These are phyloP conservation scores for Trichoderma sp. DNA, from an alignment of 2,329 filamentous ascomycete species.

Conservation along the genomic window DNA sequence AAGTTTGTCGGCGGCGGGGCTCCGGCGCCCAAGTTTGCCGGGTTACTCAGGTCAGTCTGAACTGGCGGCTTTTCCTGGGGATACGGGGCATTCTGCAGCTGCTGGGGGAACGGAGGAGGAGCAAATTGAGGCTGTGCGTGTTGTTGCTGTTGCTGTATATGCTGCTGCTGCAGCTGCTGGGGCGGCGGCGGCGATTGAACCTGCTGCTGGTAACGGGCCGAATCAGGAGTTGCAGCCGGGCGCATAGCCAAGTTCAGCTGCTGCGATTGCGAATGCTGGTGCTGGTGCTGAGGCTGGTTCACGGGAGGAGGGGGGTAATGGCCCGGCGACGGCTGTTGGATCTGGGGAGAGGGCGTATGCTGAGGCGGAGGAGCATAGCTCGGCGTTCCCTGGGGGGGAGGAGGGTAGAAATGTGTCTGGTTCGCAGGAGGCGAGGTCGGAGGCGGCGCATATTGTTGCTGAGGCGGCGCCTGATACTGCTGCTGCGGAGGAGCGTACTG, in stretches of 20 bases:
- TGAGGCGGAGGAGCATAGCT: slow-evolving; percentile 33
- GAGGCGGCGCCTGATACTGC: slow-evolving; percentile 24
- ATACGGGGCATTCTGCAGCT: slow-evolving; percentile 30
- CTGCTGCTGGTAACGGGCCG: slow-evolving; percentile 24
- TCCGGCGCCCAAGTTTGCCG: slow-evolving; percentile 36
- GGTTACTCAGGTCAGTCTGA: slow-evolving; percentile 16
- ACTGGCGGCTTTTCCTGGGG: slow-evolving; percentile 7
- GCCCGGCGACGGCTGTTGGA: slow-evolving; percentile 26
- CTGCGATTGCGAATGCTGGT: slow-evolving; percentile 25
- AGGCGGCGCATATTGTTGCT: slow-evolving; percentile 37
- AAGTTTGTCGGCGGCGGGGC: slow-evolving; percentile 55
- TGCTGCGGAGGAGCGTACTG: slow-evolving; percentile 31
- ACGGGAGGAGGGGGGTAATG: slow-evolving; percentile 30
- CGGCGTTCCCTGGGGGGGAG: slow-evolving; percentile 20
- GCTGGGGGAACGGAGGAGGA: slow-evolving; percentile 29
- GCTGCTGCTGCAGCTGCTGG: slow-evolving; percentile 30
- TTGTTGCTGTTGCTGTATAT: slow-evolving; percentile 26
- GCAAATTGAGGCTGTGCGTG: slow-evolving; percentile 25
- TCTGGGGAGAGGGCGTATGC: slow-evolving; percentile 33
- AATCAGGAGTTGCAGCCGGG: slow-evolving; percentile 26
- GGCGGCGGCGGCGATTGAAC: slow-evolving; percentile 6
- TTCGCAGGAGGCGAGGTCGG: slow-evolving; percentile 47
- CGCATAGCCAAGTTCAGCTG: slow-evolving; percentile 26
- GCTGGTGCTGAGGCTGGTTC: slow-evolving; percentile 24
- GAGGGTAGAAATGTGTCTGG: slow-evolving; percentile 45